Evolutionary conservation across 148 eudicot species (phyloP).

Genomic region (Selenicereus undatus): DNA sequence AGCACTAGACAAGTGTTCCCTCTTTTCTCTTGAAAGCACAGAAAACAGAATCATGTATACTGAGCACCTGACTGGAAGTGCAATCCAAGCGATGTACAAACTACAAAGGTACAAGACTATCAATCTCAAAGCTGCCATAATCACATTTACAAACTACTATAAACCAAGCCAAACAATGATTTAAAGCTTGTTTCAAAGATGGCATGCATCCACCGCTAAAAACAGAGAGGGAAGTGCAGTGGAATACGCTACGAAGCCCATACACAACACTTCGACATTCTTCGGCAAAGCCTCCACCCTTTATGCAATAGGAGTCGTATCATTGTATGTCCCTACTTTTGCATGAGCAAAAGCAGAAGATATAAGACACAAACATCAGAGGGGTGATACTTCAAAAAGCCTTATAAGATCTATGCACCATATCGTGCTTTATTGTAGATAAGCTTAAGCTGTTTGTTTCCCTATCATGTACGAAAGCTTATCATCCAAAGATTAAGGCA

Average conservation of each 20-base stretch:
- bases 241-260: neutral
- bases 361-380: neutral
- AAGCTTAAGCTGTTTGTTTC: neutral
- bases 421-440: neutral
- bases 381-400: neutral
- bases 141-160: conserved; percentile 12
- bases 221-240: neutral
- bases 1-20: neutral
- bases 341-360: neutral
- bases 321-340: neutral
- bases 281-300: neutral
- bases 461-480: neutral
- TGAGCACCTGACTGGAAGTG: neutral
- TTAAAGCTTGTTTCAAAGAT: conserved; percentile 1
- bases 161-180: neutral
- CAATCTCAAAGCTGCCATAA: conserved; percentile 1
- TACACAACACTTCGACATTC: neutral
- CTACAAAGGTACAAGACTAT: neutral
- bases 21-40: conserved; percentile 8
- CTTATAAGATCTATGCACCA: neutral
- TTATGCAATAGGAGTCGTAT: neutral
- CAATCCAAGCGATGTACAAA: neutral
- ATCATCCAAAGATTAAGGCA: neutral
- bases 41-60: neutral
- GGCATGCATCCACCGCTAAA: neutral